Evolutionary conservation across 2,329 filamentous ascomycete genomes (phyloP), one percentile per base, ranked within the genome.

Genomic region (Hypoxylon sp.): DNA sequence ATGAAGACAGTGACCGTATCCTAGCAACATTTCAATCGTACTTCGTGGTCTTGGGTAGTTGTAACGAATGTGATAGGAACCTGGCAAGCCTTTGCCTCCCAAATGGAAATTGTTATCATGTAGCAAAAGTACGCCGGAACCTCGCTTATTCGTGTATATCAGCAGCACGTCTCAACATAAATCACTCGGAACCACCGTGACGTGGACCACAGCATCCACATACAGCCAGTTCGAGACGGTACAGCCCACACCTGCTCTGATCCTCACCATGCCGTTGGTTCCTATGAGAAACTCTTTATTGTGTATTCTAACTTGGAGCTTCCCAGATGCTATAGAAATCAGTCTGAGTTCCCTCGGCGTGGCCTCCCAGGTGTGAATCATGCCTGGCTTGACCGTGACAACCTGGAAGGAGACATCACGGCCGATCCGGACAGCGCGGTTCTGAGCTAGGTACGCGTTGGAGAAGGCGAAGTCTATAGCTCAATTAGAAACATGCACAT

Each of bases 161-260:
- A n/a, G n/a, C n/a, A n/a, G n/a, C n/a, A n/a, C n/a, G n/a, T 48
- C 55, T 36, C 27, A 21, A 19, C 38, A 53, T 15, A 57, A 38
- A 35, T 60, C 55, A n/a, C 49, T 36, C 2, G 54, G 55, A 31
- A 60, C 25, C 7, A 38, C 32, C 16, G 70, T 72, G 41, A 75
- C 71, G 46, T 78, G 74, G 29, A 80, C 51, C 12, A 72, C 67
- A 0, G 75, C 71, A 47, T 79, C 75, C 2, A 71, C 30, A 49
- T 81, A 80, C 0, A 74, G 61, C 21, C 67, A 64, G 52, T 81
- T 81, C 48, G 71, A 65, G 3, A 74, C 70, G 12, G 62, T 65
- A 55, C 74, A 77, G 1, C 45, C 43, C 40, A 63, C 65, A 0
- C 74, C 73, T 0, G 75, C 69, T 15, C 63, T 67, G 26, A 81